Conservation (phyloP, 2,329 filamentous ascomycete genomes). For the Fusarium sp. region DNA sequence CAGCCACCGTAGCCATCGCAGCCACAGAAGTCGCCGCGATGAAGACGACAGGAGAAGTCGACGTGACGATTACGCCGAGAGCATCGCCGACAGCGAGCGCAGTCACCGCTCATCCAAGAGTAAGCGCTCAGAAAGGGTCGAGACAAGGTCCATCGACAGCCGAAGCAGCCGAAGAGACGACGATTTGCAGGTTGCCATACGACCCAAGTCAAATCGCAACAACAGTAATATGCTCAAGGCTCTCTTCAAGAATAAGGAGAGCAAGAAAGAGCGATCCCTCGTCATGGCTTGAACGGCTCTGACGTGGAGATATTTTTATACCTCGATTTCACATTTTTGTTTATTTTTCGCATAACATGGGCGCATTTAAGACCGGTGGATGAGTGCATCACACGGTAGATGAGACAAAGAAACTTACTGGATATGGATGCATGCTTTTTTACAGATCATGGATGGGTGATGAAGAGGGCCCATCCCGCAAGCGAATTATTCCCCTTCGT, state of each 20-base stretch:
- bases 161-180: slow-evolving; percentile 54
- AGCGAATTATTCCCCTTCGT: slow-evolving; percentile 34
- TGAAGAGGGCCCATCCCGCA: slow-evolving; percentile 22
- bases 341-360: slow-evolving; percentile 25
- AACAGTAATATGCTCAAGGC: slow-evolving; percentile 70
- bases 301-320: background rate
- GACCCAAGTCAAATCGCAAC: slow-evolving; percentile 64
- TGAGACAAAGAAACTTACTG: slow-evolving; percentile 28
- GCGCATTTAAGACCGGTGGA: slow-evolving; percentile 35
- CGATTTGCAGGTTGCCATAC: slow-evolving; percentile 56
- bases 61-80: slow-evolving; percentile 50
- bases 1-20: slow-evolving; percentile 50
- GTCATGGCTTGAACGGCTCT: slow-evolving; percentile 48
- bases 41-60: slow-evolving; percentile 45
- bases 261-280: slow-evolving; percentile 54
- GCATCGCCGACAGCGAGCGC: slow-evolving; percentile 58
- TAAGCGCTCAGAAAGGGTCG: slow-evolving; percentile 53
- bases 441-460: slow-evolving; percentile 38
- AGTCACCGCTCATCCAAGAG: slow-evolving; percentile 53
- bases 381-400: slow-evolving; percentile 16
- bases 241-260: slow-evolving; percentile 71
- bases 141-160: slow-evolving; percentile 57
- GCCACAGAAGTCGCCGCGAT: slow-evolving; percentile 45
- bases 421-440: slow-evolving; percentile 6
- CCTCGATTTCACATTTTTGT: background rate